These are phyloP conservation scores for Aureobasidium sp. DNA, from an alignment of 2,329 filamentous ascomycete species.

Conservation along the genomic window DNA sequence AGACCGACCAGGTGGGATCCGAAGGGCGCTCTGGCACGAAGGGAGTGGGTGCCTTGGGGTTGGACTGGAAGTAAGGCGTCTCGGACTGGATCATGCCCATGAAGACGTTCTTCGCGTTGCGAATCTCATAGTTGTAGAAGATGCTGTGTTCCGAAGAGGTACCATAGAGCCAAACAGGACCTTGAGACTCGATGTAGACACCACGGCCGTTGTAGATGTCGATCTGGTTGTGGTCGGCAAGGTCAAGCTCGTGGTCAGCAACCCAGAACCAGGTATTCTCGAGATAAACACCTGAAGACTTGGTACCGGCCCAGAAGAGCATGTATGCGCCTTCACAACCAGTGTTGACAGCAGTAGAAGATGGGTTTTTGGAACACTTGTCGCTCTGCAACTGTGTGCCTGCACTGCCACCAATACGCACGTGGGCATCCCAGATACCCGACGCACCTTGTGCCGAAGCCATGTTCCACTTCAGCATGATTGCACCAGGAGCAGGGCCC, in stretches of 20 bases:
- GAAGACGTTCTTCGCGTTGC: slow-evolving; percentile 51
- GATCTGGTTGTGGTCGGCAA: slow-evolving; percentile 84
- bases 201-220: slow-evolving; percentile 84
- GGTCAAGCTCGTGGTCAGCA: slow-evolving; percentile 87
- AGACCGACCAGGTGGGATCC: slow-evolving; percentile 35
- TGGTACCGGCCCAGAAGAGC: slow-evolving; percentile 47
- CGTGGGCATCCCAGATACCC: slow-evolving; percentile 93
- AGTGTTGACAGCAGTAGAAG: slow-evolving; percentile 52
- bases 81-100: slow-evolving; percentile 61
- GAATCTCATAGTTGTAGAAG: slow-evolving; percentile 64
- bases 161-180: slow-evolving; percentile 67
- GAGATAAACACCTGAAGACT: slow-evolving; percentile 57
- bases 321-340: slow-evolving; percentile 67
- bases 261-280: slow-evolving; percentile 94
- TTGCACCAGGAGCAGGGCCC: slow-evolving; percentile 76
- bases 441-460: slow-evolving; percentile 60
- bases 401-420: slow-evolving; percentile 79
- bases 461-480: slow-evolving; percentile 89
- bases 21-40: slow-evolving; percentile 42
- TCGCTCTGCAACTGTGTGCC: slow-evolving; percentile 79
- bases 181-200: slow-evolving; percentile 66
- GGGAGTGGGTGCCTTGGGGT: slow-evolving; percentile 49
- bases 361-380: slow-evolving; percentile 69
- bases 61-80: slow-evolving; percentile 63
- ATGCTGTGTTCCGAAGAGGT: slow-evolving; percentile 58